A percentile compares a stretch with the other conserved stretches of the same genome.
Conservation (phyloP, 441 rosid species). For the Rhodomyrtus psidioides region DNA sequence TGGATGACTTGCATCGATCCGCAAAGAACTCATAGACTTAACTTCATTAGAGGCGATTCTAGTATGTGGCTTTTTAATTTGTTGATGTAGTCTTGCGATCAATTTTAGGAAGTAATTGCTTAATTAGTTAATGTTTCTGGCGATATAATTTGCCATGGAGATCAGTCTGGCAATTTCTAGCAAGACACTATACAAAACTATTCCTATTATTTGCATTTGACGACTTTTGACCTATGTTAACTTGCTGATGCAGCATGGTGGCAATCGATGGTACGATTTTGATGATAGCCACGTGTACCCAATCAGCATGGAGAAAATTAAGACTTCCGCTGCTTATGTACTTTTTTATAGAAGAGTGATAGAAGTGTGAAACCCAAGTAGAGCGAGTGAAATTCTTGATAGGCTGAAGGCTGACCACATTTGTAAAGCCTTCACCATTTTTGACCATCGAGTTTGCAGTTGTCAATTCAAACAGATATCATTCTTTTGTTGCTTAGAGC, state of each 20-base stretch:
- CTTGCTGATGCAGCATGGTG: slow-evolving; percentile 65
- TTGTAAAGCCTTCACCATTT: neutral
- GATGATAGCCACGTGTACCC: slow-evolving; percentile 82
- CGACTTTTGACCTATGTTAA: neutral
- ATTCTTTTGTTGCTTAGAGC: neutral
- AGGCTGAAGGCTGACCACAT: neutral
- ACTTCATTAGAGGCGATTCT: neutral
- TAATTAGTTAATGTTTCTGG: neutral
- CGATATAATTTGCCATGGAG: neutral
- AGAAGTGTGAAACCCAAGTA: slow-evolving; percentile 23
- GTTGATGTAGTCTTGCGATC: neutral
- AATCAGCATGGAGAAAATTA: slow-evolving; percentile 74
- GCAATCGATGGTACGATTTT: slow-evolving; percentile 84
- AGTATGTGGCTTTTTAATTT: neutral
- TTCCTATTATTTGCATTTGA: neutral
- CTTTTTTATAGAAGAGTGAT: slow-evolving; percentile 87
- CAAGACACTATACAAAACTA: neutral
- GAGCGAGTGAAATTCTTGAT: neutral
- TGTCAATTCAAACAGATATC: neutral
- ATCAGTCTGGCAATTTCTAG: neutral
- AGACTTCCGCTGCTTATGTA: slow-evolving; percentile 93
- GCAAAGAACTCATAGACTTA: neutral
- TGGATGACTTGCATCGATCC: neutral
- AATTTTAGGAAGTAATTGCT: neutral
- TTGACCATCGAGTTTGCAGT: neutral